Percentiles rank a stretch among this genome's conserved stretches.
Conservation (phyloP, 495 filamentous ascomycete genomes). For the Tuber melanosporum region DNA sequence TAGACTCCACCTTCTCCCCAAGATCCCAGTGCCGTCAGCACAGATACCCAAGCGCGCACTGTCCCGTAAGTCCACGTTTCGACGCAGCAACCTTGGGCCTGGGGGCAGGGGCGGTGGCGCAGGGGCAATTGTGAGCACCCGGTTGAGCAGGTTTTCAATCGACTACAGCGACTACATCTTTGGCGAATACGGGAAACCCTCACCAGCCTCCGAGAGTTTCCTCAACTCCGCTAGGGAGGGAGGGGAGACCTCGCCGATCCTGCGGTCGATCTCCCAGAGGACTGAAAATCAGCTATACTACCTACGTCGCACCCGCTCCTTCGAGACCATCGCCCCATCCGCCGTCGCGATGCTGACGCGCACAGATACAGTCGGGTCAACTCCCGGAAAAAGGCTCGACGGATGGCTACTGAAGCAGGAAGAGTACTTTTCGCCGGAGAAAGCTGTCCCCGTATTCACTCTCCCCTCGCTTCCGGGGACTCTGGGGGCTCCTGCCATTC, state of each 20-base stretch:
- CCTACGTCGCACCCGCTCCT: constrained; percentile 17
- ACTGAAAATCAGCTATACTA: background rate
- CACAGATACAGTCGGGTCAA: constrained; percentile 14
- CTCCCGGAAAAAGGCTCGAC: constrained; percentile 6
- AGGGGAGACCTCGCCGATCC: constrained; percentile 7
- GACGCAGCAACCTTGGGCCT: constrained; percentile 12
- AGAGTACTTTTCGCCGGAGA: constrained; percentile 9
- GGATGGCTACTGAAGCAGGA: constrained; percentile 17
- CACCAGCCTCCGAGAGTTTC: constrained; percentile 13
- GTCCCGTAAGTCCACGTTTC: constrained; percentile 9
- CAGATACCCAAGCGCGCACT: constrained; percentile 13
- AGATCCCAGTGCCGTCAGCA: constrained; percentile 8
- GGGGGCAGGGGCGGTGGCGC: background rate
- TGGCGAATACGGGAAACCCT: constrained; percentile 15
- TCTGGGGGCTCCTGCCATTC: background rate
- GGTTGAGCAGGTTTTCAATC: constrained; percentile 9
- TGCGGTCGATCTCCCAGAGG: constrained; percentile 20
- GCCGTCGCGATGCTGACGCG: constrained; percentile 8
- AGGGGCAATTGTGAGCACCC: background rate
- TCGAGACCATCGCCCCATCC: constrained; percentile 17
- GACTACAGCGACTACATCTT: constrained; percentile 24
- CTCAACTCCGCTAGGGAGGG: background rate
- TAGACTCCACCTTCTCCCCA: constrained; percentile 10
- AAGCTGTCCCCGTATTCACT: constrained; percentile 5
- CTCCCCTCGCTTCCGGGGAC: constrained; percentile 5